Evolutionary conservation across 2,329 filamentous ascomycete genomes (phyloP).

Genomic region (Scopulariopsis brevicaulis): DNA sequence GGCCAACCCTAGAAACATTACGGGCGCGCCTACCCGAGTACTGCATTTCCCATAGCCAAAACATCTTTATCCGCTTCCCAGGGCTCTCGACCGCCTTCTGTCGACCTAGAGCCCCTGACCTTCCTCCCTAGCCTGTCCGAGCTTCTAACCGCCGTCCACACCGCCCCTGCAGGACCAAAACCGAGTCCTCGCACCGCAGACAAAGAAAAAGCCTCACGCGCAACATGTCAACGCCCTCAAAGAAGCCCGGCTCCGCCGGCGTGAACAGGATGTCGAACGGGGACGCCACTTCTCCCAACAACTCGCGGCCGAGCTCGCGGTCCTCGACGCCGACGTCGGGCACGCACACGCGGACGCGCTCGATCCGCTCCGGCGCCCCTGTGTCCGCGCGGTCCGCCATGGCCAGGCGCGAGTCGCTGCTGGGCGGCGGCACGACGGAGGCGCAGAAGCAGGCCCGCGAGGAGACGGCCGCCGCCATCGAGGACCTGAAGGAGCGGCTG

Average conservation of each 20-base stretch:
- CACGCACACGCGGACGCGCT: slow-evolving; percentile 45
- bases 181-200: not conserved
- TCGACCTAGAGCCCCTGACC: not conserved
- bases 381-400: slow-evolving; percentile 65
- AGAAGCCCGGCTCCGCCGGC: slow-evolving; percentile 2
- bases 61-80: not conserved
- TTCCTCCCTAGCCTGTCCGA: not conserved
- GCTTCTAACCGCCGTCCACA: not conserved
- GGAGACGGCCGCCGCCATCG: slow-evolving; percentile 66
- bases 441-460: slow-evolving; percentile 65
- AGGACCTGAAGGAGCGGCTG: slow-evolving; percentile 75
- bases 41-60: not conserved
- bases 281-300: slow-evolving; percentile 2
- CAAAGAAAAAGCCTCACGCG: not conserved
- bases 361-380: slow-evolving; percentile 51
- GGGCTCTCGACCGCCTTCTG: not conserved
- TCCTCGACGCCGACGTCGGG: slow-evolving; percentile 36
- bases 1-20: not conserved
- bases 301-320: slow-evolving; percentile 11
- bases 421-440: slow-evolving; percentile 25
- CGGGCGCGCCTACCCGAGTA: not conserved
- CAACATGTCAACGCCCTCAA: slow-evolving; percentile 2
- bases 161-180: not conserved
- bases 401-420: slow-evolving; percentile 41
- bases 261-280: not conserved